Evolutionary conservation across 2,329 filamentous ascomycete species (phyloP).

Genomic region (Diaporthe sp.): DNA sequence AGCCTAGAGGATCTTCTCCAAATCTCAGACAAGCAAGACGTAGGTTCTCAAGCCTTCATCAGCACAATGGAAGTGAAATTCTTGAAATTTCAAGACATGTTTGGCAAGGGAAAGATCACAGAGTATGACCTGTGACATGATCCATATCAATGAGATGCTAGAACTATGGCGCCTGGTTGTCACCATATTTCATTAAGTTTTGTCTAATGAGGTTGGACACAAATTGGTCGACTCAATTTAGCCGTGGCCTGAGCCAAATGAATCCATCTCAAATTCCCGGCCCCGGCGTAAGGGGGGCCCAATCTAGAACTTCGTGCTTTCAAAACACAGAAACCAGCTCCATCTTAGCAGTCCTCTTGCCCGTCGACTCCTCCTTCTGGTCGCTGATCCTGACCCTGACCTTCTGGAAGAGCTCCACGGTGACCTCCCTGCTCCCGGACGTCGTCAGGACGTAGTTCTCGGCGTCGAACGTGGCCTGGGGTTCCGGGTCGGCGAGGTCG

Average conservation of each 20-base stretch:
- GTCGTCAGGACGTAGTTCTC: conserved; percentile 84
- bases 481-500: conserved; percentile 83
- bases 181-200: neutral
- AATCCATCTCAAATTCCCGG: no score
- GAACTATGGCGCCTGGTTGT: neutral
- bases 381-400: conserved; percentile 90
- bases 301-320: neutral
- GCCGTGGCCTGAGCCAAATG: neutral
- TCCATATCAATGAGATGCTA: no score
- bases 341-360: conserved; percentile 91
- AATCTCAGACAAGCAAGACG: neutral
- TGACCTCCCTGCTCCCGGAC: conserved; percentile 65
- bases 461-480: conserved; percentile 85
- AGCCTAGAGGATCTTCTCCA: neutral
- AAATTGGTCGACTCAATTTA: neutral
- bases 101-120: neutral
- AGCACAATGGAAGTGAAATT: neutral
- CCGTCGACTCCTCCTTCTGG: conserved; percentile 94
- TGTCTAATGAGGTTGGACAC: neutral
- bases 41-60: neutral
- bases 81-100: neutral
- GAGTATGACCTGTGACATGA: neutral
- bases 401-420: conserved; percentile 91
- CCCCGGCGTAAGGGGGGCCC: neutral
- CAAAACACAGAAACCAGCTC: conserved; percentile 64